Conservation (phyloP, 495 filamentous ascomycete genomes). For the Lasiosphaeria miniovina region DNA sequence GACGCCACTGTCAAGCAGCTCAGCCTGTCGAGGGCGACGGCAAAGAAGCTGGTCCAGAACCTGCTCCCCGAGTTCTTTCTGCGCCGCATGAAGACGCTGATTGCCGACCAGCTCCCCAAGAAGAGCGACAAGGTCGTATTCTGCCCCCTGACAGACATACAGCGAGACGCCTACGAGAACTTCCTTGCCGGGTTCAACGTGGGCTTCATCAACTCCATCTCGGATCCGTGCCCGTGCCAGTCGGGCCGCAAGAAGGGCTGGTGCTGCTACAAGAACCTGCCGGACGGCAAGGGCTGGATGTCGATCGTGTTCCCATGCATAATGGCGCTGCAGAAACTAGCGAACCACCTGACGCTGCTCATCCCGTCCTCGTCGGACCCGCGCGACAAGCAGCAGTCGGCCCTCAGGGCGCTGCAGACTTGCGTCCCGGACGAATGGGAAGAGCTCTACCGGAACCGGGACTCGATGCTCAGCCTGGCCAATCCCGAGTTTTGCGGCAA, state of each 20-base stretch:
- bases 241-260: slow-evolving; percentile 72
- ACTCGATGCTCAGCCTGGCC: slow-evolving; percentile 77
- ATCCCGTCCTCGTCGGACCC: slow-evolving; percentile 68
- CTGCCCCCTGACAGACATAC: slow-evolving; percentile 81
- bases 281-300: slow-evolving; percentile 63
- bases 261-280: slow-evolving; percentile 67
- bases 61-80: slow-evolving; percentile 91
- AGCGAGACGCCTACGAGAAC: slow-evolving; percentile 81
- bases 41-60: slow-evolving; percentile 80
- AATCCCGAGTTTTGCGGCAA: slow-evolving; percentile 96
- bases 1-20: slow-evolving; percentile 86
- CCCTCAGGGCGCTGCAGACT: slow-evolving; percentile 71
- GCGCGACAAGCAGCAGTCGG: slow-evolving; percentile 75
- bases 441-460: slow-evolving; percentile 67
- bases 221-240: slow-evolving; percentile 67
- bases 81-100: slow-evolving; percentile 87
- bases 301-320: slow-evolving; percentile 84
- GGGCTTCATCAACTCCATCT: slow-evolving; percentile 62
- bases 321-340: slow-evolving; percentile 74
- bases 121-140: slow-evolving; percentile 95
- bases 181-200: slow-evolving; percentile 71
- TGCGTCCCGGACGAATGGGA: slow-evolving; percentile 76
- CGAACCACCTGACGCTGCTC: slow-evolving; percentile 88
- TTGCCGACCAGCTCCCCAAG: slow-evolving; percentile 92
- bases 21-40: slow-evolving; percentile 74